Evolutionary conservation across 352 stramenopile species (phyloP).

Genomic region (Thraustochytrium sp.): DNA sequence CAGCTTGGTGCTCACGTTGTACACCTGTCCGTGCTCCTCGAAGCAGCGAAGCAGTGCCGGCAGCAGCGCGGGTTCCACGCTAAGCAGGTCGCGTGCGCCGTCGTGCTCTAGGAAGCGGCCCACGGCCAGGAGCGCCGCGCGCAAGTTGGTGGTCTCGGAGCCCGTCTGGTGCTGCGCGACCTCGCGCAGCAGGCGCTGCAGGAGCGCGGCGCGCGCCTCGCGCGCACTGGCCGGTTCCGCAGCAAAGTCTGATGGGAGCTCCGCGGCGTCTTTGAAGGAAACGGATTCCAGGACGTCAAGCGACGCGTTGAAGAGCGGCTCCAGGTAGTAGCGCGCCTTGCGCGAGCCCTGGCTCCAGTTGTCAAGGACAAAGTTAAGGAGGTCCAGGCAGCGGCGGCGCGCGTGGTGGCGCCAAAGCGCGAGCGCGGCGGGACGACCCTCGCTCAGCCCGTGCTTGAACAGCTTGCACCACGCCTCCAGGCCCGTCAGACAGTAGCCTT

Average conservation of each 20-base stretch:
- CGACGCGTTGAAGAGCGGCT: not conserved
- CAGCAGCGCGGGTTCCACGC: not conserved
- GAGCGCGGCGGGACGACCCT: not conserved
- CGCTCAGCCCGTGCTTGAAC: not conserved
- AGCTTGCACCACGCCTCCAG: constrained; percentile 14
- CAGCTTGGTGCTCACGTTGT: not conserved
- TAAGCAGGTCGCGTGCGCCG: not conserved
- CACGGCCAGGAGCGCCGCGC: not conserved
- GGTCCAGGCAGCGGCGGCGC: not conserved
- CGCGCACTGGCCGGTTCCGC: not conserved
- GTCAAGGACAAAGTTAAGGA: constrained; percentile 24
- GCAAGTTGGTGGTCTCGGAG: not conserved
- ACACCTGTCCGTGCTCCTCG: constrained; percentile 4
- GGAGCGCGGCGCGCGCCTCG: not conserved
- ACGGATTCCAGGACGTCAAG: constrained; percentile 16
- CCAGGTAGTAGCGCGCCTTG: constrained; percentile 33
- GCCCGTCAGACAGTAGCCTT: not conserved
- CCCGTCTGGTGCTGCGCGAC: not conserved
- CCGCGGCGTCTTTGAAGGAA: not conserved
- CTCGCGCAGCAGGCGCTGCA: not conserved
- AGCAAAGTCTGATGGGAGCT: not conserved
- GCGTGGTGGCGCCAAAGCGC: not conserved
- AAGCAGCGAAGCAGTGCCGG: constrained; percentile 3
- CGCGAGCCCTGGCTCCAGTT: constrained; percentile 32
- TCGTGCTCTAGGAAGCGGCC: constrained; percentile 6